Base-by-base conservation (phyloP, 345 rosid species). In the Iberis pinnata region DNA sequence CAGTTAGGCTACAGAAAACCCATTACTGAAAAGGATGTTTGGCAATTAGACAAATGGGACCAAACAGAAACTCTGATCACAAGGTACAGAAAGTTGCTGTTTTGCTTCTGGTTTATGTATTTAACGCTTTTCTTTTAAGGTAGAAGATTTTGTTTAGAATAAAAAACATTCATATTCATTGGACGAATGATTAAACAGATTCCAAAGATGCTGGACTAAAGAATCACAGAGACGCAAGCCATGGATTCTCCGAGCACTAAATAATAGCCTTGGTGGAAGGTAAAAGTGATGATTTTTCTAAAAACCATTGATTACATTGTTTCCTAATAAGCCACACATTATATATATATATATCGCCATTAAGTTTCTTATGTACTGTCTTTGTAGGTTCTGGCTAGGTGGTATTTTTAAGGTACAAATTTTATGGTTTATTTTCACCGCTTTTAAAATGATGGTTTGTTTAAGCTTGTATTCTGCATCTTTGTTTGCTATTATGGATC, bases 11-110 rank as follows among this genome's bases (percentile, higher is more conserved):
- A 81, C 68, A 88, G 47, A 70, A 81, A 80, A 58, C 96, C 96
- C 18, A 73, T 92, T 43, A 88, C 93, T 6, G 98, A 88, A 72
- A 83, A 74, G 73, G 96, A 88, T 70, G 80, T 85, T 12, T 92
- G 95, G 98, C 83, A 83, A 67, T 73, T 92, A 58, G 98, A 83
- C 69, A 73, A 76, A 31, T 92, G 98, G 98, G 98, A 92, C 75
- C 72, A 25, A 74, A 83, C 96, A n/a, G 82, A 92, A 60, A 83
- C 78, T 60, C 75, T 83, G 59, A 74, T 69, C 39, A 65, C 67
- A 40, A 88, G 71, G 98, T 92, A 43, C 38, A 77, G 11, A 56
- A 42, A 8, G 33, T 29, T 29, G 33, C 8, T 29, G 33, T 9
- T 29, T 29, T 29, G 8, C 33, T 29, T 29, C 33, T 29, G 25